A percentile compares a stretch with the other conserved stretches of the same genome.
Evolutionary conservation across 1,284 basidiomycete genomes (phyloP).

Genomic region (Tilletia setariae): DNA sequence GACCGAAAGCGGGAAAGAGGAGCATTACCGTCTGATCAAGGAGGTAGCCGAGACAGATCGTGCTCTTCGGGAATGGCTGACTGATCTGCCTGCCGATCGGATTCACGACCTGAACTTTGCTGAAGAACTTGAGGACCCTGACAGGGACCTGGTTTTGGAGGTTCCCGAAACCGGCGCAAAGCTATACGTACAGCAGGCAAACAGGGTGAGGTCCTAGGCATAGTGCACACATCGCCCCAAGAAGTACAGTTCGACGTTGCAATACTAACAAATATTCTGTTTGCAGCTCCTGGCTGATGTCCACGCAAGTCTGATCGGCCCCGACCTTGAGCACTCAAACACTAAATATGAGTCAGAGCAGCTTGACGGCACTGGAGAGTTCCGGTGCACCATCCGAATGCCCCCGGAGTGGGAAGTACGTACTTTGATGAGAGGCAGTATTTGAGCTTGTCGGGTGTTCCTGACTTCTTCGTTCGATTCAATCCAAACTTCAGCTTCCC

Average conservation of each 20-base stretch:
- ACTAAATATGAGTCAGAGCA: neutral
- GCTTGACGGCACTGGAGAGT: neutral
- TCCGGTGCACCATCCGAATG: conserved; percentile 8
- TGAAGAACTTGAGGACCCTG: neutral
- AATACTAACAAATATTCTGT: neutral
- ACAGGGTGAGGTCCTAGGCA: neutral
- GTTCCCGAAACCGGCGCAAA: neutral
- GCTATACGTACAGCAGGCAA: conserved; percentile 2
- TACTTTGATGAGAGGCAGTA: neutral
- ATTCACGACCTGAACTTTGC: neutral
- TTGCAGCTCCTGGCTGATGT: neutral
- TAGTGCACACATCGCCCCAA: neutral
- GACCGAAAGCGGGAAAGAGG: conserved; percentile 26
- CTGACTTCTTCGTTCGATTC: neutral
- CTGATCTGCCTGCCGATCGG: conserved; percentile 3
- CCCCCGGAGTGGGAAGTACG: neutral
- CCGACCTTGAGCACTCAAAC: neutral
- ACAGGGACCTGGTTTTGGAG: neutral
- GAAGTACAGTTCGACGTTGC: no score
- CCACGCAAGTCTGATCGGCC: neutral
- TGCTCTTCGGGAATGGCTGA: conserved; percentile 1
- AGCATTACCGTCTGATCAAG: conserved; percentile 22
- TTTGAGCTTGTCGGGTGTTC: neutral
- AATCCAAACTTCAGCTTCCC: neutral
- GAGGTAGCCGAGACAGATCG: conserved; percentile 14